These are phyloP conservation scores for Arachis hypogaea DNA, from an alignment of 306 rosid genomes.

Conservation along the genomic window DNA sequence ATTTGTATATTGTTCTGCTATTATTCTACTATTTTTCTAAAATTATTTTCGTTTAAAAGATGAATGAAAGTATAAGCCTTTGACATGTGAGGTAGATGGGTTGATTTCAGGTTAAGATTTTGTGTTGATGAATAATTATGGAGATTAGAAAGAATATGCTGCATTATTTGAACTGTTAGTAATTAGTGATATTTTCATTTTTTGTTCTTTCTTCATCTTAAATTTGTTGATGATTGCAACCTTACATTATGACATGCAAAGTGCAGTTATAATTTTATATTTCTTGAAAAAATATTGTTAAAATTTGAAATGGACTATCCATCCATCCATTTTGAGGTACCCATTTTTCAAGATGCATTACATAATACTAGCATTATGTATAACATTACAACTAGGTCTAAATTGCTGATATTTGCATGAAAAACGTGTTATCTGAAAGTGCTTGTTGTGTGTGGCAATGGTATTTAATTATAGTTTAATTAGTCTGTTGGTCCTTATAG, in stretches of 20 bases:
- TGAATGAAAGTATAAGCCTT: not conserved
- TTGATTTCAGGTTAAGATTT: constrained; percentile 20
- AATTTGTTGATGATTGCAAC: constrained; percentile 8
- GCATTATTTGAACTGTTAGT: not conserved
- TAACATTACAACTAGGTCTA: not conserved
- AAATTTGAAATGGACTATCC: too few relatives aligned
- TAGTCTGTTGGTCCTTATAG: too few relatives aligned
- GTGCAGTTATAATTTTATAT: too few relatives aligned
- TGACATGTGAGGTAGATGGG: not conserved
- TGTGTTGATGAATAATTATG: constrained; percentile 1
- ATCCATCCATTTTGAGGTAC: not conserved
- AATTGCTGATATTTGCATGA: not conserved
- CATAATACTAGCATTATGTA: not conserved
- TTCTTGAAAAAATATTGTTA: too few relatives aligned
- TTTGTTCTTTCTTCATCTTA: constrained; percentile 9
- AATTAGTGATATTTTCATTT: not conserved
- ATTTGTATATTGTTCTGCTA: too few relatives aligned
- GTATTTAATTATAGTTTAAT: not conserved
- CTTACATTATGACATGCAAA: too few relatives aligned
- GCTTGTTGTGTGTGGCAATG: not conserved
- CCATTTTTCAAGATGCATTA: not conserved
- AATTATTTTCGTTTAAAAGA: not conserved
- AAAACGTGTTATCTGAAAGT: not conserved
- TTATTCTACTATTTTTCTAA: not conserved
- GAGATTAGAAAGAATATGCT: constrained; percentile 22